Evolutionary conservation across 352 stramenopile species (phyloP).

Genomic region (Thalassiosira exigua): DNA sequence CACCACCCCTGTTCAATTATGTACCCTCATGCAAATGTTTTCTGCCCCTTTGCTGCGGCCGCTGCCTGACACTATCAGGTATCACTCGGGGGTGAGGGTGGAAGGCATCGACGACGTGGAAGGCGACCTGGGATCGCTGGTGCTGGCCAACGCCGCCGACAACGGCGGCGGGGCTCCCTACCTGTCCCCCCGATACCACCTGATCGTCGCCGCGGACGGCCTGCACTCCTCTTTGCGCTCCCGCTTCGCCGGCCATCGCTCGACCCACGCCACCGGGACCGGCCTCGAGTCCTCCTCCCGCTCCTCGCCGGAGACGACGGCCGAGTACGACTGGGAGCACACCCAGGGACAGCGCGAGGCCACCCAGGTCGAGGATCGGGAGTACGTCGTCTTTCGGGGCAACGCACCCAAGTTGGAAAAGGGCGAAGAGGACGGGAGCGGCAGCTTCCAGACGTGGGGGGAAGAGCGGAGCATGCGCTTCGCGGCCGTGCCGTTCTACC

Average conservation of each 20-base stretch:
- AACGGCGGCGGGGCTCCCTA: background rate
- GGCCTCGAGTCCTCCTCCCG: conserved; percentile 7
- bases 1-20: too few relatives aligned
- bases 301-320: background rate
- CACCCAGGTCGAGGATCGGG: conserved; percentile 69
- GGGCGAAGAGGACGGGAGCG: conserved; percentile 52
- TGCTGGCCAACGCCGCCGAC: conserved; percentile 14
- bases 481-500: conserved; percentile 58
- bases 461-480: conserved; percentile 64
- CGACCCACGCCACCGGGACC: conserved; percentile 22
- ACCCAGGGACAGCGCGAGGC: conserved; percentile 52
- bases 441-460: conserved; percentile 84
- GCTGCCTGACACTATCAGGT: too few relatives aligned
- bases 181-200: conserved; percentile 64
- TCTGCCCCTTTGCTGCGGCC: too few relatives aligned
- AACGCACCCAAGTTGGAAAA: conserved; percentile 67
- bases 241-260: conserved; percentile 72
- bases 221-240: conserved; percentile 71
- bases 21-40: too few relatives aligned
- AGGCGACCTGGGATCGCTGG: conserved; percentile 37
- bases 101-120: conserved; percentile 48
- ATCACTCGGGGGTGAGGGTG: conserved; percentile 54
- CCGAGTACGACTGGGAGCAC: conserved; percentile 54
- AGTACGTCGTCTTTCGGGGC: conserved; percentile 83
- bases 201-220: conserved; percentile 82